Percentiles rank a stretch among this genome's conserved stretches.
Conservation (phyloP, 306 rosid genomes). For the Sesbania bispinosa region DNA sequence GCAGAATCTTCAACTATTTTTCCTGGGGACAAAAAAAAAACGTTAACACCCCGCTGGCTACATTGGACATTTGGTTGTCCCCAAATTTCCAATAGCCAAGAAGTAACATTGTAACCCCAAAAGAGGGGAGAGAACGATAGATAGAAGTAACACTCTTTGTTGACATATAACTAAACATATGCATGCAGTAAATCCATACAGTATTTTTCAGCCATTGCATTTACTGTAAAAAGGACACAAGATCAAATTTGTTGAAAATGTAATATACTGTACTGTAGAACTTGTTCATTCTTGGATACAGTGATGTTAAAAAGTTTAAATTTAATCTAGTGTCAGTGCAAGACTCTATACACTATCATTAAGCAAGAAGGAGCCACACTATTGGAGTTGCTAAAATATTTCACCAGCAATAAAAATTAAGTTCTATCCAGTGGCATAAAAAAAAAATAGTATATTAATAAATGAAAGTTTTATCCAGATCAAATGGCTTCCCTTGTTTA, state of each 20-base stretch:
- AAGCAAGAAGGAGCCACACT: neutral
- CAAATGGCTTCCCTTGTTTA: neutral
- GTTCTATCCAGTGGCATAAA: too few species aligned
- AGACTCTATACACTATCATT: neutral
- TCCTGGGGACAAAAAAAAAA: conserved; percentile 48
- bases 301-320: neutral
- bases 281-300: neutral
- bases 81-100: conserved; percentile 16
- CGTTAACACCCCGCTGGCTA: conserved; percentile 11
- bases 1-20: conserved; percentile 70
- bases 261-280: neutral
- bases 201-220: neutral
- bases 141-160: neutral
- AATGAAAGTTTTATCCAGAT: neutral
- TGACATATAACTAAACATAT: neutral
- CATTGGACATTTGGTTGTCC: neutral
- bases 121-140: neutral
- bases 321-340: neutral
- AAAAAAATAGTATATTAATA: neutral
- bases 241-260: neutral
- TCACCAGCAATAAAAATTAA: neutral
- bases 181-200: conserved; percentile 1
- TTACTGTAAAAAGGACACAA: conserved; percentile 2
- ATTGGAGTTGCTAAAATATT: conserved; percentile 9
- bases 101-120: conserved; percentile 14